Evolutionary conservation across 805 yeast genomes (phyloP), one percentile per base, ranked within the genome.

Genomic region (Cyberlindnera samutprakarnensis): DNA sequence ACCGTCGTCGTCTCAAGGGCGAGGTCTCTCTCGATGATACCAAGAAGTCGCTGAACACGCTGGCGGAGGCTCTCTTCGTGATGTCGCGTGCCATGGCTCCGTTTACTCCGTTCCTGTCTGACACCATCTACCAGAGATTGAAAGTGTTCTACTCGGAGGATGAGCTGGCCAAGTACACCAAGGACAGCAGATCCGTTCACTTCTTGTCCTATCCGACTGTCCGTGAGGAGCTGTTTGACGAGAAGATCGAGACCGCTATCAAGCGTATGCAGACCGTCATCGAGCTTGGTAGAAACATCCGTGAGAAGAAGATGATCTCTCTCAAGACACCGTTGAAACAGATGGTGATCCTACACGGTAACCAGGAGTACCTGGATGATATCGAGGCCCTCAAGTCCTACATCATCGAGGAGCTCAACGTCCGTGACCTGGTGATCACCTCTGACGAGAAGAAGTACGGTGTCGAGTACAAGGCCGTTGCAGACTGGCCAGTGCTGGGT

Each of bases 401-500:
- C 62, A 79, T 92, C 47, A 58, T 72, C 36, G 97, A 90, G 51
- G 98, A 92, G 65, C 75, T 92, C 59, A 92, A 92, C 54, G 82
- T 92, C 39, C 82, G 95, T 60, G 92, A 84, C 47, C 57, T 92
- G 33, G 66, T 85, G 49, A 79, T 92, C 49, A 87, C 96, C 14
- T 70, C 83, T 16, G 96, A 92, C 54, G 99, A 92, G 66, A 78
- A 70, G 47, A 78, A 80, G 54, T 90, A 88, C 56, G 92, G 88
- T 50, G 97, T 92, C 40, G 83, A 80, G 56, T 90, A 88, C 68
- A 75, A 72, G 43, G 96, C 90, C 26, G 94, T 84, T 59, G 98
- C 98, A 30, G 99, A 92, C 66, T 92, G 99, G 98, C 95, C 97
- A 37, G 85, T 87, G 14, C 72, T 92, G 47, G 99, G 99, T 65